Evolutionary conservation across 257 asterid species (phyloP).

Genomic region (Solanum bulbocastanum): DNA sequence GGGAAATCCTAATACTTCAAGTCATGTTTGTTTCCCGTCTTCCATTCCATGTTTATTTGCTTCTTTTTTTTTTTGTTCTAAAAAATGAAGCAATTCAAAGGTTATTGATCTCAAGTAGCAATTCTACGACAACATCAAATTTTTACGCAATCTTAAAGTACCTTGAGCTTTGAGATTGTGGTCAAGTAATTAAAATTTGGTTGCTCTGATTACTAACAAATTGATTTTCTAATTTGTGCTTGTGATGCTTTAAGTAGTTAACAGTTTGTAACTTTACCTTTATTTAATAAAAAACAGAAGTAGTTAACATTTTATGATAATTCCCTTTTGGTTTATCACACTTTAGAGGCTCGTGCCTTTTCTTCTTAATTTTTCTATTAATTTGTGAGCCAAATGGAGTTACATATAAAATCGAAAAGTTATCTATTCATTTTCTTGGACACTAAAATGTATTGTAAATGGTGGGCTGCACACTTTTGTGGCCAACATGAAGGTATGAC

Average conservation of each 20-base stretch:
- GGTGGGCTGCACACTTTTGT: conserved; percentile 69
- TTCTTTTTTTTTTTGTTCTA: not conserved
- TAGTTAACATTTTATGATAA: not conserved
- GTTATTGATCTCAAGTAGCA: not conserved
- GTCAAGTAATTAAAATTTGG: not conserved
- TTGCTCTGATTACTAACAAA: not conserved
- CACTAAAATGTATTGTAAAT: conserved; percentile 12
- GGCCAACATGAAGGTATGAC: conserved; percentile 97
- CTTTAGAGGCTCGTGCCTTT: not conserved
- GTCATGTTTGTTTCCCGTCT: not conserved
- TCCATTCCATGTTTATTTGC: not conserved
- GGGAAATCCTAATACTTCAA: not conserved
- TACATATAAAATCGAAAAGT: not conserved
- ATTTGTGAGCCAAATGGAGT: not conserved
- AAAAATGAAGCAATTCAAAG: not conserved
- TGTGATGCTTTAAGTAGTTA: not conserved
- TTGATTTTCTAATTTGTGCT: not conserved
- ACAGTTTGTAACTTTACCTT: not conserved
- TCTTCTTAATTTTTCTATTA: not conserved
- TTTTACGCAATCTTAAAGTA: not conserved
- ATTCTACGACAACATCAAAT: not conserved
- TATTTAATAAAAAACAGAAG: too few species aligned
- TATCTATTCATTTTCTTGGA: not conserved
- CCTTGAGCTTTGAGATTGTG: not conserved
- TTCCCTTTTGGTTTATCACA: not conserved